Conservation (phyloP, 306 rosid species). For the Adenanthera pavonina region DNA sequence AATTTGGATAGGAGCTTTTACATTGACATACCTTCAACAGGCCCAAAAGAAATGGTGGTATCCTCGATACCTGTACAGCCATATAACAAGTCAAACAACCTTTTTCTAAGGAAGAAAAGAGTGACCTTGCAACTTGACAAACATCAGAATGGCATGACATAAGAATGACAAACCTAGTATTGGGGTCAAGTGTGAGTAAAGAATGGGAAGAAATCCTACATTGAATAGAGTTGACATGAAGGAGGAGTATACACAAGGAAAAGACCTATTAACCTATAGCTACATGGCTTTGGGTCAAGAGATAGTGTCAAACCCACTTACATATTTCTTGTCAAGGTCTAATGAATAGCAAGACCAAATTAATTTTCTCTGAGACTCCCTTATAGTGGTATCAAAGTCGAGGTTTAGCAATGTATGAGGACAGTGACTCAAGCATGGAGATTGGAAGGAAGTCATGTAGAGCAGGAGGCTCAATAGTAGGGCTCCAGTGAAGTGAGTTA, state of each 20-base stretch:
- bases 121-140: constrained; percentile 20
- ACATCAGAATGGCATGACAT: constrained; percentile 21
- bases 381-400: not conserved
- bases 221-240: too few relatives aligned
- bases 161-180: not conserved
- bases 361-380: not conserved
- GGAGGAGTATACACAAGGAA: not conserved
- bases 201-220: too few relatives aligned
- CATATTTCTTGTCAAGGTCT: not conserved
- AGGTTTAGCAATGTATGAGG: not conserved
- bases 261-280: not conserved
- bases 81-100: constrained; percentile 42
- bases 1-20: constrained; percentile 3
- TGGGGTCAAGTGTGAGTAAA: too few relatives aligned
- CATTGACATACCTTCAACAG: constrained; percentile 83
- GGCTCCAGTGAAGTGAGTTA: not conserved
- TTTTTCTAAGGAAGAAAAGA: constrained; percentile 24
- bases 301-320: not conserved
- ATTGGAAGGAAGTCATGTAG: not conserved
- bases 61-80: constrained; percentile 81
- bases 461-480: not conserved
- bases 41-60: constrained; percentile 77
- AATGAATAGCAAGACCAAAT: not conserved
- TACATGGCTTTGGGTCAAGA: not conserved
- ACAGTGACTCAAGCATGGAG: not conserved